These are phyloP conservation scores for Suhomyces panamericanus DNA, from an alignment of 1,139 yeast genomes.

Conservation along the genomic window DNA sequence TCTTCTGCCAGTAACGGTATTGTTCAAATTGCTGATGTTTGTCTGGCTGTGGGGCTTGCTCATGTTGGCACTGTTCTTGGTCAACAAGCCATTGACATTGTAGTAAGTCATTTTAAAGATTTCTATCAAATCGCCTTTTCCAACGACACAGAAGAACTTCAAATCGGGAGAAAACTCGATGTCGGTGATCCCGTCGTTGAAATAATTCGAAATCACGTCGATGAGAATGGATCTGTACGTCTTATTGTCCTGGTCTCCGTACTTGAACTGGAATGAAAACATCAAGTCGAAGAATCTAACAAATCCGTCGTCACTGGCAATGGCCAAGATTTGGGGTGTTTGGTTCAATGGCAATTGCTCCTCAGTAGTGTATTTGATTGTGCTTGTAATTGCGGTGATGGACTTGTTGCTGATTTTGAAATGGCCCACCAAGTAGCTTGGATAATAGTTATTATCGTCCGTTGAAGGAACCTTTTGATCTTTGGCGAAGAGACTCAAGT, in stretches of 20 bases:
- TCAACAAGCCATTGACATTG: conserved; percentile 36
- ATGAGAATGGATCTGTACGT: conserved; percentile 30
- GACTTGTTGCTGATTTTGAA: conserved; percentile 62
- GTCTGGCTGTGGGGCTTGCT: conserved; percentile 19
- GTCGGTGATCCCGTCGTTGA: conserved; percentile 60
- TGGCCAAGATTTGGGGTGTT: conserved; percentile 51
- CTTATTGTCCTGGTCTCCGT: conserved; percentile 12
- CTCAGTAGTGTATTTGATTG: conserved; percentile 25
- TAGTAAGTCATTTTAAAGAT: conserved; percentile 48
- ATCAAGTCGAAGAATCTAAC: conserved; percentile 56
- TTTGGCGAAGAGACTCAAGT: conserved; percentile 32
- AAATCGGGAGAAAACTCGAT: conserved; percentile 66
- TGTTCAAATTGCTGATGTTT: conserved; percentile 13
- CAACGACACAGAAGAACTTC: conserved; percentile 56
- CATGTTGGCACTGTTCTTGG: conserved; percentile 17
- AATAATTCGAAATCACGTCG: conserved; percentile 66
- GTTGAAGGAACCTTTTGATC: neutral
- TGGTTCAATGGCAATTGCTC: conserved; percentile 1
- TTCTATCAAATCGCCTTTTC: conserved; percentile 61
- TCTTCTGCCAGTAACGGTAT: conserved; percentile 22
- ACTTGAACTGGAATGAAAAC: conserved; percentile 17
- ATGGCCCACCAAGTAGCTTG: conserved; percentile 46
- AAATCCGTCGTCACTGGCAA: conserved; percentile 69
- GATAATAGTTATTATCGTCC: conserved; percentile 8
- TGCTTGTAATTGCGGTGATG: conserved; percentile 39